These are phyloP conservation scores for Pisolithus tinctorius DNA, from an alignment of 768 basidiomycete genomes.

Conservation along the genomic window DNA sequence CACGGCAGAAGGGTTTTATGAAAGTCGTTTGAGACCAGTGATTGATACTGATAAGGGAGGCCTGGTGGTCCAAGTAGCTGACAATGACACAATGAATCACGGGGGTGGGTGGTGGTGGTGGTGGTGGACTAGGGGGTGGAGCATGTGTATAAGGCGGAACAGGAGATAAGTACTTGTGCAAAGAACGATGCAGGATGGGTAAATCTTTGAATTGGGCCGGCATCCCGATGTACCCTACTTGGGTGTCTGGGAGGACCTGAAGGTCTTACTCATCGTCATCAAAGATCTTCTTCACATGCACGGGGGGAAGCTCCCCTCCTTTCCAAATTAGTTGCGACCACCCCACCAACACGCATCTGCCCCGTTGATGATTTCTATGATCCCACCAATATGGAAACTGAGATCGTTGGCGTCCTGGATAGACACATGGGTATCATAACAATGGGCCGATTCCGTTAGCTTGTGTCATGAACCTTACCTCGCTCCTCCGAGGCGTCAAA, in stretches of 20 bases:
- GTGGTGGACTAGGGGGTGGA: no score
- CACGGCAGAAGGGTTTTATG: no score
- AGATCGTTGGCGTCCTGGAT: conserved; percentile 71
- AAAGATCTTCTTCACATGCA: conserved; percentile 59
- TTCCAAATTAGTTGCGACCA: conserved; percentile 52
- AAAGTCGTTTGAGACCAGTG: no score
- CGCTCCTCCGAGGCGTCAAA: conserved; percentile 25
- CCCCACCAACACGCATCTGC: conserved; percentile 89
- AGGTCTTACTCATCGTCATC: conserved; percentile 9
- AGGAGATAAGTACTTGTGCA: not conserved
- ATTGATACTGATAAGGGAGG: no score
- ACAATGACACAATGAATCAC: no score
- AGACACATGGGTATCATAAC: conserved; percentile 4
- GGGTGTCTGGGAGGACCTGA: conserved; percentile 16
- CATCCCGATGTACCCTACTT: conserved; percentile 7
- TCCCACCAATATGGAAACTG: conserved; percentile 65
- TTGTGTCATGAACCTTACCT: conserved; percentile 11
- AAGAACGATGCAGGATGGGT: not conserved
- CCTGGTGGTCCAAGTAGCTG: no score
- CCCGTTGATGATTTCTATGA: conserved; percentile 74
- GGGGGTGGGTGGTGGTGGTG: no score
- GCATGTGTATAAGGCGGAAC: no score
- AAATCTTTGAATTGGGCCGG: conserved; percentile 5
- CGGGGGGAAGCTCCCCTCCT: conserved; percentile 74
- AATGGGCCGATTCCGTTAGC: not conserved